Base-by-base conservation (phyloP, 768 basidiomycete species). In the Leccinum boreale region DNA sequence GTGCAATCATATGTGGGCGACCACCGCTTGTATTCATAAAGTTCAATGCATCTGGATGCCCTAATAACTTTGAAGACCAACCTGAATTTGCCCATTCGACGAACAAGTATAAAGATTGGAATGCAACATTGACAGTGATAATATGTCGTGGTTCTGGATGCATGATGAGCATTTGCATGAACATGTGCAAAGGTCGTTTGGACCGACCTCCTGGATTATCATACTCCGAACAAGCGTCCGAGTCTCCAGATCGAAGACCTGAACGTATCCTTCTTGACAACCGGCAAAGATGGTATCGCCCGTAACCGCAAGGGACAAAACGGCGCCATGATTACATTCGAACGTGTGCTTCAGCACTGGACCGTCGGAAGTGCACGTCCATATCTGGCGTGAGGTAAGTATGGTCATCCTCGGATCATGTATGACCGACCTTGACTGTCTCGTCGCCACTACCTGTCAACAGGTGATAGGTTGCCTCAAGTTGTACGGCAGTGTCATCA, bases 401-500 rank as follows among this genome's bases (percentile, higher is more conserved):
- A 39, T 26, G 8, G 28, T 15, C 44, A 49, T 42, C 23, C 5
- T 33, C 3, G 9, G 8, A 58, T 14, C n/a, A 49, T 5, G 14
- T 50, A 11, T 11, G 17, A 60, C 72, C 28, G 29, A 91, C 89
- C 77, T 96, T 97, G 65, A 98, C 85, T 5, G 83, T 83, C 67
- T 94, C 92, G 61, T 98, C 96, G 0, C 96, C 96, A 58, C 92
- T 89, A 14, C 94, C 94, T 14, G 92, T 93, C 12, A 89, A 82
- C 14, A 97, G 79, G 55, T 84, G 81, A 33, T 71, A 67, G n/a
- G 58, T 63, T 15, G 59, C 66, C 14, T 69, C 67, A 1, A 66
- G 66, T 49, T 60, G 60, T 7, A 65, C 55, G 24, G 55, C 35
- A 7, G n/a, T 42, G 24, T 75, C 72, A 48, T 74, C 67, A 2